Evolutionary conservation across 2,329 filamentous ascomycete genomes (phyloP).

Genomic region (Paraphoma chrysanthemicola): DNA sequence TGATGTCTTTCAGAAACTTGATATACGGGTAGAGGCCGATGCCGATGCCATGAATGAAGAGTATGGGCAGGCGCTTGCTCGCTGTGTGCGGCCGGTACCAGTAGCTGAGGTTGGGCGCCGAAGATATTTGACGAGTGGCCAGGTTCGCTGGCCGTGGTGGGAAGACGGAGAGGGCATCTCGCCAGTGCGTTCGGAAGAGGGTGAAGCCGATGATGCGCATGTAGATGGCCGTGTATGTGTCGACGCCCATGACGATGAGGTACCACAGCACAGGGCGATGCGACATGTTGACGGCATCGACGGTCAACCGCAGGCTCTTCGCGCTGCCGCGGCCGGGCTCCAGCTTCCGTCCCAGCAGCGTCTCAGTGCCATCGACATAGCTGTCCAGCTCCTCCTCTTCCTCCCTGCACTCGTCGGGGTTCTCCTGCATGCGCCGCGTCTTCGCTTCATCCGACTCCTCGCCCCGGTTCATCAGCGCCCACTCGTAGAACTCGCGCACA

Average conservation of each 20-base stretch:
- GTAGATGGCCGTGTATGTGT: constrained; percentile 49
- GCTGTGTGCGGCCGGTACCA: constrained; percentile 71
- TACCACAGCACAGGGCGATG: constrained; percentile 73
- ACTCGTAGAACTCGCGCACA: constrained; percentile 69
- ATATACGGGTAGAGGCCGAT: constrained; percentile 71
- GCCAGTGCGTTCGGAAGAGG: constrained; percentile 56
- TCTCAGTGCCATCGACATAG: constrained; percentile 63
- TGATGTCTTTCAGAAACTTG: constrained; percentile 62
- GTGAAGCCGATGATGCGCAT: constrained; percentile 60
- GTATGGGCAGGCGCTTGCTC: constrained; percentile 62
- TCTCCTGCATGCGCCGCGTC: constrained; percentile 14
- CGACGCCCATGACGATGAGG: constrained; percentile 61
- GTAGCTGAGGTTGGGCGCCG: constrained; percentile 63
- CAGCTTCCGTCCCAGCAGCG: constrained; percentile 59
- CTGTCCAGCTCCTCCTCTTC: constrained; percentile 62
- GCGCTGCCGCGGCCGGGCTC: constrained; percentile 63
- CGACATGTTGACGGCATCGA: constrained; percentile 68
- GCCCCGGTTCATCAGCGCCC: constrained; percentile 69
- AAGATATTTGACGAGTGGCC: constrained; percentile 56
- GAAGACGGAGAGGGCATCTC: constrained; percentile 59
- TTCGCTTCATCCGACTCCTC: constrained; percentile 42
- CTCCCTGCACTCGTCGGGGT: constrained; percentile 24
- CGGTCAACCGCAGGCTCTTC: constrained; percentile 66
- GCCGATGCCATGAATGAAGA: constrained; percentile 76
- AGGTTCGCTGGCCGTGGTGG: constrained; percentile 64